phyloP scores from a whole-genome alignment of 352 stramenopile species.

The Pythium rishiriense region DNA sequence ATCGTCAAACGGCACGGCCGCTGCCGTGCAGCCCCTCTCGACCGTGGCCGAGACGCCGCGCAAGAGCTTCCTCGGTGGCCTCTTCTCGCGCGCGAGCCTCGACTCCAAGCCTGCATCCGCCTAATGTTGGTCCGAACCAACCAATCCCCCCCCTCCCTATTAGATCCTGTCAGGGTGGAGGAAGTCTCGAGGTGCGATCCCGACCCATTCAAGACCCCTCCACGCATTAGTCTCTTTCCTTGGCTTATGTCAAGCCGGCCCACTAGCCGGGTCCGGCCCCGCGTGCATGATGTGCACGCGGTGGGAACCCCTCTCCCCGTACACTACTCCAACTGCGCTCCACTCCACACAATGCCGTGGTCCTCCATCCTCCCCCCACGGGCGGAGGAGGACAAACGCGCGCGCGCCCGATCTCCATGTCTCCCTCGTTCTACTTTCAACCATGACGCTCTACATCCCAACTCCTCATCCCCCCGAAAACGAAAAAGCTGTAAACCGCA shows the following conservation, averaged over 20 bases:
- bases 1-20: constrained; percentile 15
- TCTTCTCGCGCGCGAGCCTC: constrained; percentile 29
- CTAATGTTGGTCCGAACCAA: not conserved
- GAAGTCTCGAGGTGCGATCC: not conserved
- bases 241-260: not conserved
- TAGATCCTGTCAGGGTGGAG: constrained; percentile 12
- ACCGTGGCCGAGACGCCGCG: constrained; percentile 6
- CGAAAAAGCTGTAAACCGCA: constrained; percentile 23
- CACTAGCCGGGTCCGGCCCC: not conserved
- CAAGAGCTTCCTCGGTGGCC: constrained; percentile 28
- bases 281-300: constrained; percentile 22
- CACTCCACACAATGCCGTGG: not conserved
- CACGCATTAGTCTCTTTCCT: not conserved
- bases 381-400: no score
- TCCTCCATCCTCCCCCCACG: no score
- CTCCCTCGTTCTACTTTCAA: not conserved
- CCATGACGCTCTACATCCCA: not conserved
- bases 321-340: constrained; percentile 17
- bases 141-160: not conserved
- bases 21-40: constrained; percentile 18
- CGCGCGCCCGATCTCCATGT: no score
- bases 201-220: not conserved
- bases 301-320: constrained; percentile 12
- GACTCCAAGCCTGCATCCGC: constrained; percentile 23
- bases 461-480: not conserved